Evolutionary conservation across 768 basidiomycete species (phyloP).

Genomic region (Pholiota conissans): DNA sequence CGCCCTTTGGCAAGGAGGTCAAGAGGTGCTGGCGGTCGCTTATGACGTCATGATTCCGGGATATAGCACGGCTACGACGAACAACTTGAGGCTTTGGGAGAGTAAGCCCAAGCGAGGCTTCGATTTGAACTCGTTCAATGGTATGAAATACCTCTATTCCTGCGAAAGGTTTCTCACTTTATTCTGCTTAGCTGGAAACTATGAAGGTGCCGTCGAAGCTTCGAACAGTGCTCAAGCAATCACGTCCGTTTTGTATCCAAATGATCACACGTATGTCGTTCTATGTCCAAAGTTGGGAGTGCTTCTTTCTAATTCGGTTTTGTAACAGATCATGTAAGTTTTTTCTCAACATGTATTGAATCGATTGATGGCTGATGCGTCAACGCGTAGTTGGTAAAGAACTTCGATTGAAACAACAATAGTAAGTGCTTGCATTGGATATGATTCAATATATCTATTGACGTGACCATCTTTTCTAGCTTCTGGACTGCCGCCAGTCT

Average conservation of each 20-base stretch:
- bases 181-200: conserved; percentile 72
- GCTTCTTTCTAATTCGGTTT: conserved; percentile 1
- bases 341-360: not conserved
- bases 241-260: conserved; percentile 94
- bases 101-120: conserved; percentile 88
- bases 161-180: not conserved
- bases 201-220: conserved; percentile 84
- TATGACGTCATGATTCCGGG: conserved; percentile 96
- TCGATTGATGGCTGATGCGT: not conserved
- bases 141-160: conserved; percentile 33
- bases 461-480: conserved; percentile 25
- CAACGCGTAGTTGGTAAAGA: conserved; percentile 83
- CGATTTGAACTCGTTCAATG: conserved; percentile 94
- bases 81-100: conserved; percentile 88
- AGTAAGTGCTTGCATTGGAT: conserved; percentile 36
- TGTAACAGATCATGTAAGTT: conserved; percentile 43
- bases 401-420: conserved; percentile 92
- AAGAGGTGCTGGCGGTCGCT: conserved; percentile 91
- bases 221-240: conserved; percentile 92
- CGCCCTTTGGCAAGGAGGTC: conserved; percentile 82
- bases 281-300: not conserved
- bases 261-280: conserved; percentile 73
- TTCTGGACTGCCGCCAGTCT: conserved; percentile 92
- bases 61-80: conserved; percentile 79
- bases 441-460: not conserved